Conservation (phyloP, 192 early-diverging fungal genomes). For the Phlyctochytrium arcticum region DNA sequence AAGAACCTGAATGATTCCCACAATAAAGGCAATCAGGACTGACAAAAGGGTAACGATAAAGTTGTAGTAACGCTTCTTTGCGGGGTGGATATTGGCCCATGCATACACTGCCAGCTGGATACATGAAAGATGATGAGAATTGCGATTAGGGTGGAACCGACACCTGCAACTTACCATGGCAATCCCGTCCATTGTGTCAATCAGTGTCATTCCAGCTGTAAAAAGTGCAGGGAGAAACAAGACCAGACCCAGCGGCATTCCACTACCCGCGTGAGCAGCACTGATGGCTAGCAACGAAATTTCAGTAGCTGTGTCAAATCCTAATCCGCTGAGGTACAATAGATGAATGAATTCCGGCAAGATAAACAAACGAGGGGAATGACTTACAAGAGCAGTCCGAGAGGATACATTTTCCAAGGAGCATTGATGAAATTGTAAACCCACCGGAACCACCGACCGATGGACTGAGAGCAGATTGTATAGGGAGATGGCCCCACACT, state of each 20-base stretch:
- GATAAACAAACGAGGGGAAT: no score
- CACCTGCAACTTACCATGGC: no score
- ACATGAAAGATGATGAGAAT: neutral
- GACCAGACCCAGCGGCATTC: slow-evolving; percentile 47
- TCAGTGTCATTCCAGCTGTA: slow-evolving; percentile 62
- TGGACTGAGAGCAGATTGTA: no score
- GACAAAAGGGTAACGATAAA: slow-evolving; percentile 58
- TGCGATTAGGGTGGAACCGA: no score
- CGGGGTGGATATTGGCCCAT: slow-evolving; percentile 59
- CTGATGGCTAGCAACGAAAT: slow-evolving; percentile 58
- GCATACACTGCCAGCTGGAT: slow-evolving; percentile 50
- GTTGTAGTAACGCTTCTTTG: slow-evolving; percentile 63
- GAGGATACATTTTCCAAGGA: slow-evolving; percentile 64
- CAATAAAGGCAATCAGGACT: slow-evolving; percentile 53
- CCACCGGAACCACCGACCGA: no score
- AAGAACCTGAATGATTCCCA: slow-evolving; percentile 55
- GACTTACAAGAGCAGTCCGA: slow-evolving; percentile 23
- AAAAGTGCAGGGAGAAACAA: slow-evolving; percentile 62
- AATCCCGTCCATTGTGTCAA: slow-evolving; percentile 68
- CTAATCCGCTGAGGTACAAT: slow-evolving; percentile 73
- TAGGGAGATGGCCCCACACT: no score
- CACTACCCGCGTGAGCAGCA: slow-evolving; percentile 42
- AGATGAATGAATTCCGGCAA: no score
- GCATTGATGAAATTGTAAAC: no score
- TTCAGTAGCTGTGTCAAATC: slow-evolving; percentile 72